phyloP scores from a whole-genome alignment of 208 protist species.

The Wallacemonas sp. region DNA sequence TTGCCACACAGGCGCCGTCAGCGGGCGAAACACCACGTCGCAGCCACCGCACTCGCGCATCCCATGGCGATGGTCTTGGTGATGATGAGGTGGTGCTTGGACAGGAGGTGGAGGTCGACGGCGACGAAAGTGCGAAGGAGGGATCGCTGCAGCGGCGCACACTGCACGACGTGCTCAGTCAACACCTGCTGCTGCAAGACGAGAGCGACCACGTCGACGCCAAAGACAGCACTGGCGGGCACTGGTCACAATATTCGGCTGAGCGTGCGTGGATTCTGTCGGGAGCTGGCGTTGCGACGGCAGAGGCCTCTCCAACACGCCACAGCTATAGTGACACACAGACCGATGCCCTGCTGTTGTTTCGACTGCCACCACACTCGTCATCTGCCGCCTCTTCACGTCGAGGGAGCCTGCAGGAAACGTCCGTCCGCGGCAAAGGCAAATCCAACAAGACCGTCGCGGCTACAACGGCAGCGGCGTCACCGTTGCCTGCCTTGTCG shows the following conservation, averaged over 20 bases:
- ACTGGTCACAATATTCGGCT: neutral
- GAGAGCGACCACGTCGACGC: too few relatives aligned
- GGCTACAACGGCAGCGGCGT: neutral
- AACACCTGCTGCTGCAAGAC: neutral
- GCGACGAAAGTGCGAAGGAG: neutral
- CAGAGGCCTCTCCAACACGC: too few relatives aligned
- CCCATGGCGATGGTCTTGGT: neutral
- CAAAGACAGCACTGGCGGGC: neutral
- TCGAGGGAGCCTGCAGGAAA: too few relatives aligned
- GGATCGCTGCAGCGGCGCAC: neutral
- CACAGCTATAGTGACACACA: too few relatives aligned
- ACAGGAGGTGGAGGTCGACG: neutral
- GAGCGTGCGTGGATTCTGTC: conserved; percentile 13
- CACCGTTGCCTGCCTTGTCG: neutral
- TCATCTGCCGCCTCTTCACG: too few relatives aligned
- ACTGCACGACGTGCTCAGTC: neutral
- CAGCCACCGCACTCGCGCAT: too few relatives aligned
- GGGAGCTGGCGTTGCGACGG: neutral
- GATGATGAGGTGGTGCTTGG: neutral
- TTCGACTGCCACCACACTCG: too few relatives aligned
- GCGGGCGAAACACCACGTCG: neutral
- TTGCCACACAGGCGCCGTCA: neutral
- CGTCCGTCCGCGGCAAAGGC: too few relatives aligned
- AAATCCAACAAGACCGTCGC: too few relatives aligned
- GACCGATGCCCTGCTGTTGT: too few relatives aligned